phyloP scores from a whole-genome alignment of 2,329 filamentous ascomycete species.

The Alternaria triticina region DNA sequence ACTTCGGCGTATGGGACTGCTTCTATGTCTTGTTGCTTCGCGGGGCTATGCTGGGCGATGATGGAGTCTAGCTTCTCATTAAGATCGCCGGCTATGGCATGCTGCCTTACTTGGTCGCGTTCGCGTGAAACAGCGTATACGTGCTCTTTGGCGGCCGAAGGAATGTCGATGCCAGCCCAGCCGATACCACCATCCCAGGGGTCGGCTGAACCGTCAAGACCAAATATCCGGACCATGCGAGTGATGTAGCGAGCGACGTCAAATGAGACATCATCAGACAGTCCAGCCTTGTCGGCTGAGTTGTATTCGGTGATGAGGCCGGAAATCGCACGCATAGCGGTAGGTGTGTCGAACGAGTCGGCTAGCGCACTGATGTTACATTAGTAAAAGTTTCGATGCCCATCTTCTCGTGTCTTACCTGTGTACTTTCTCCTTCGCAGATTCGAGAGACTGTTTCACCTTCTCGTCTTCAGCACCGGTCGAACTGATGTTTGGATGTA shows the following conservation, averaged over 20 bases:
- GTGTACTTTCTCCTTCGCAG: constrained; percentile 64
- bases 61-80: constrained; percentile 45
- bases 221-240: constrained; percentile 82
- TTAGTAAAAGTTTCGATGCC: background rate
- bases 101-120: constrained; percentile 64
- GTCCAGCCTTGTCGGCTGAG: constrained; percentile 47
- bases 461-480: constrained; percentile 47
- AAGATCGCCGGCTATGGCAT: constrained; percentile 57
- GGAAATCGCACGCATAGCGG: constrained; percentile 78
- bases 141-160: constrained; percentile 63
- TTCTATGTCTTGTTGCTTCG: constrained; percentile 36
- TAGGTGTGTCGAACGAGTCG: constrained; percentile 88
- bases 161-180: constrained; percentile 70
- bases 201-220: constrained; percentile 68
- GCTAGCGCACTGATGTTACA: constrained; percentile 62
- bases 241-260: constrained; percentile 79
- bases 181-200: constrained; percentile 59
- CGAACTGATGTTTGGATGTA: constrained; percentile 40
- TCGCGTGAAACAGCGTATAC: constrained; percentile 65
- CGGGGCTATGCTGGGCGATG: constrained; percentile 42
- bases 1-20: constrained; percentile 57
- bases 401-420: constrained; percentile 13
- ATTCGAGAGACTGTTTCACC: constrained; percentile 58
- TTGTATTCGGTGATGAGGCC: constrained; percentile 82
- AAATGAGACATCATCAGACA: constrained; percentile 57